phyloP scores from a whole-genome alignment of 2,329 filamentous ascomycete genomes.

The Paramyrothecium roridum region DNA sequence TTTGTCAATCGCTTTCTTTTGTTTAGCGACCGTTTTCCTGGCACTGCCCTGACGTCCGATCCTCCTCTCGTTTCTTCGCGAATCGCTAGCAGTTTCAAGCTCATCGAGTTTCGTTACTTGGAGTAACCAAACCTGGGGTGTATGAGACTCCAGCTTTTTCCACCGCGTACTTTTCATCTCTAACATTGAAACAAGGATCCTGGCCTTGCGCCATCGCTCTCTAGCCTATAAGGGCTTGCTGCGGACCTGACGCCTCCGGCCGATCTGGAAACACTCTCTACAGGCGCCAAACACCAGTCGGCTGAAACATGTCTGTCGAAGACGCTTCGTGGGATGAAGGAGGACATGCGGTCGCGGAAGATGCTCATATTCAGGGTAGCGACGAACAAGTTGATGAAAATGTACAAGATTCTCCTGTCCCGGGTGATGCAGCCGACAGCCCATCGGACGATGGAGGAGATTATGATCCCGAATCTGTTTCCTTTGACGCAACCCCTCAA shows the following conservation, averaged over 20 bases:
- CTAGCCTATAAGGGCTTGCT: background rate
- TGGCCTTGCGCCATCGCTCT: background rate
- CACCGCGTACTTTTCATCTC: no score
- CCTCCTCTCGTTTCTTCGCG: background rate
- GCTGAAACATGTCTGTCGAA: constrained; percentile 33
- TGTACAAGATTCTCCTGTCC: constrained; percentile 42
- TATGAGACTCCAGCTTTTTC: no score
- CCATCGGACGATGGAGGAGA: constrained; percentile 51
- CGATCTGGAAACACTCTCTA: background rate
- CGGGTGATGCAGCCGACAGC: constrained; percentile 46
- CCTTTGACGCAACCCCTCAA: constrained; percentile 38
- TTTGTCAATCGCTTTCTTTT: no score
- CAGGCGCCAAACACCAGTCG: background rate
- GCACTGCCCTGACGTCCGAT: background rate
- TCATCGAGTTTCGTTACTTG: no score
- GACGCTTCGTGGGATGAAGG: constrained; percentile 49
- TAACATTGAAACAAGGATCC: no score
- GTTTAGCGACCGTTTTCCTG: no score
- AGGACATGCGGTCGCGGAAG: constrained; percentile 53
- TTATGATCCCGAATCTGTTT: constrained; percentile 57
- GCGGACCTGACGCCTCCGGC: background rate
- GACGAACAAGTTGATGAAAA: constrained; percentile 51
- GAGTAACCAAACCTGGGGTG: no score
- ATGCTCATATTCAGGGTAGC: constrained; percentile 53
- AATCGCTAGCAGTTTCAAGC: background rate